Percentiles rank a stretch among this genome's conserved stretches.
phyloP scores from a whole-genome alignment of 2,329 filamentous ascomycete species.

The Leptographium lundbergii region DNA sequence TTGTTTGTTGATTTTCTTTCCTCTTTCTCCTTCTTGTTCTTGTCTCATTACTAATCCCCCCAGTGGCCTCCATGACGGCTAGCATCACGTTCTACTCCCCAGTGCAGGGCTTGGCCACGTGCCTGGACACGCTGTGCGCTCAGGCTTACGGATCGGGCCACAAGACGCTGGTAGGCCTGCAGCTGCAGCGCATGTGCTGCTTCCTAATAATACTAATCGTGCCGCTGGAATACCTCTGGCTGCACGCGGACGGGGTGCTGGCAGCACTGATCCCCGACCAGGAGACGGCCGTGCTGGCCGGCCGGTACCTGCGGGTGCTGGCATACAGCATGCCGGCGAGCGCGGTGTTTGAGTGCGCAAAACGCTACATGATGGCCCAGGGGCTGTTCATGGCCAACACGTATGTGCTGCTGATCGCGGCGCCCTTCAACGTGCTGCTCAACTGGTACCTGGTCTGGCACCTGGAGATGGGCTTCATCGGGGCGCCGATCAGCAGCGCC shows the following conservation, averaged over 20 bases:
- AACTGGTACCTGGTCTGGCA: constrained; percentile 74
- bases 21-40: no score
- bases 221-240: constrained; percentile 59
- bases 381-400: constrained; percentile 70
- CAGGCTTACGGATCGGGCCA: constrained; percentile 90
- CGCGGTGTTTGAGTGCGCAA: constrained; percentile 62
- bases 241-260: constrained; percentile 53
- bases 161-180: constrained; percentile 75
- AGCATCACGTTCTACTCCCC: constrained; percentile 68
- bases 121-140: constrained; percentile 81
- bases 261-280: constrained; percentile 54
- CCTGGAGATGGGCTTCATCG: constrained; percentile 54
- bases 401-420: constrained; percentile 63
- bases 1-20: no score
- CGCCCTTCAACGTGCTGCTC: constrained; percentile 63
- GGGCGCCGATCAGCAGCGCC: constrained; percentile 65
- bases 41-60: neutral
- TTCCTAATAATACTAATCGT: constrained; percentile 59
- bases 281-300: constrained; percentile 58
- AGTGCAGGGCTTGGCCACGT: constrained; percentile 77
- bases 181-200: constrained; percentile 68
- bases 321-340: constrained; percentile 62
- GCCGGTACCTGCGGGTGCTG: constrained; percentile 59
- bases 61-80: constrained; percentile 62
- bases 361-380: constrained; percentile 73